These are phyloP conservation scores for Fomitopsis betulina DNA, from an alignment of 1,284 basidiomycete species.

Conservation along the genomic window DNA sequence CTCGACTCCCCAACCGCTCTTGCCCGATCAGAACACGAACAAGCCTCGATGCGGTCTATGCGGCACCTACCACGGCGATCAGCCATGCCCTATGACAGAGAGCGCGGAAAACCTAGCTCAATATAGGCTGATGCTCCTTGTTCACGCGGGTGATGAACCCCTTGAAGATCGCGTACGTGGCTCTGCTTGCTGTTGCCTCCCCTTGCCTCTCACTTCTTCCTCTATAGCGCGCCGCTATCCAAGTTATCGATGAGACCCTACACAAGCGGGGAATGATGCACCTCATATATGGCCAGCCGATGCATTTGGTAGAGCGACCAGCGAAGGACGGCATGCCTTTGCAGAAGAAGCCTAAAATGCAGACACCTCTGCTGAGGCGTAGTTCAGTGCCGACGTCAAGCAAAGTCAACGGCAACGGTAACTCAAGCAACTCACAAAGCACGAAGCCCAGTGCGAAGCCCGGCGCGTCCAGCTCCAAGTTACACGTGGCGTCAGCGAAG, in stretches of 20 bases:
- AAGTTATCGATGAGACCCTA: constrained; percentile 60
- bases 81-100: constrained; percentile 60
- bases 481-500: neutral
- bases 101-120: constrained; percentile 60
- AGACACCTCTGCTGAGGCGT: neutral
- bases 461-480: neutral
- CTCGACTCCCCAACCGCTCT: constrained; percentile 7
- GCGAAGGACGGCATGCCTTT: neutral
- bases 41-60: constrained; percentile 55
- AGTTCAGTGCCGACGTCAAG: neutral
- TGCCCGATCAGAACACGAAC: constrained; percentile 14
- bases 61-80: constrained; percentile 40
- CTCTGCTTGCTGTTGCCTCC: neutral
- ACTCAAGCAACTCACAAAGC: neutral
- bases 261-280: constrained; percentile 46
- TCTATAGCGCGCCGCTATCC: constrained; percentile 53
- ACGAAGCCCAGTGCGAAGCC: neutral
- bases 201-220: constrained; percentile 1
- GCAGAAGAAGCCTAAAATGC: constrained; percentile 12
- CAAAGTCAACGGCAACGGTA: neutral
- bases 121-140: constrained; percentile 61
- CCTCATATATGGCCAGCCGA: constrained; percentile 57
- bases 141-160: constrained; percentile 57
- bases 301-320: constrained; percentile 44
- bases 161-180: constrained; percentile 54